Percentiles rank a stretch among this genome's conserved stretches.
Conservation (phyloP, 768 basidiomycete genomes). For the Daedalea quercina region DNA sequence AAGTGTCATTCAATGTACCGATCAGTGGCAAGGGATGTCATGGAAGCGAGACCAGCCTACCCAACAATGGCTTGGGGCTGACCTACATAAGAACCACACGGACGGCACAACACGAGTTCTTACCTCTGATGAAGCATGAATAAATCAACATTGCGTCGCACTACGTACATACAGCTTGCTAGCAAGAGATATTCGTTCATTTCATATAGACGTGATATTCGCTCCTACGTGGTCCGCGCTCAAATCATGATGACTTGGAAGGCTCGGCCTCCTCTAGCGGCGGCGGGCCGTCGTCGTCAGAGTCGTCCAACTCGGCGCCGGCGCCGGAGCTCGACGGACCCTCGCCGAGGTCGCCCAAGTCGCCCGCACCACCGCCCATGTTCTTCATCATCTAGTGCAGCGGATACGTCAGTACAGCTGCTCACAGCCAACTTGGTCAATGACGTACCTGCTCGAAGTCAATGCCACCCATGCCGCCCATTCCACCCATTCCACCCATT, state of each 20-base stretch:
- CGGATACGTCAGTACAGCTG: neutral
- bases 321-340: constrained; percentile 18
- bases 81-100: too few relatives aligned
- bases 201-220: too few relatives aligned
- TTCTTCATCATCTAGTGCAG: constrained; percentile 34
- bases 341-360: constrained; percentile 13
- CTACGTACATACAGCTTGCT: neutral
- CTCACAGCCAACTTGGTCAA: neutral
- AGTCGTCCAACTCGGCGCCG: constrained; percentile 31
- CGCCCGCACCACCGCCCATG: constrained; percentile 20
- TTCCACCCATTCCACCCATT: constrained; percentile 42
- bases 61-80: too few relatives aligned
- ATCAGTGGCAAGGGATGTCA: too few relatives aligned
- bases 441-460: constrained; percentile 59
- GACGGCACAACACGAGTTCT: too few relatives aligned
- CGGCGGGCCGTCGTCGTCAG: constrained; percentile 65
- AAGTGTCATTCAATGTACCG: too few relatives aligned
- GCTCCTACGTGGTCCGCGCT: neutral
- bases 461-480: constrained; percentile 55
- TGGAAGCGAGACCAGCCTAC: too few relatives aligned
- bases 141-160: too few relatives aligned
- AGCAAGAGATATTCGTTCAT: too few relatives aligned
- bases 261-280: constrained; percentile 68
- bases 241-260: constrained; percentile 29
- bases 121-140: too few relatives aligned